Conservation (phyloP, 164 flowering plant genomes). For the Vitis labrusca region DNA sequence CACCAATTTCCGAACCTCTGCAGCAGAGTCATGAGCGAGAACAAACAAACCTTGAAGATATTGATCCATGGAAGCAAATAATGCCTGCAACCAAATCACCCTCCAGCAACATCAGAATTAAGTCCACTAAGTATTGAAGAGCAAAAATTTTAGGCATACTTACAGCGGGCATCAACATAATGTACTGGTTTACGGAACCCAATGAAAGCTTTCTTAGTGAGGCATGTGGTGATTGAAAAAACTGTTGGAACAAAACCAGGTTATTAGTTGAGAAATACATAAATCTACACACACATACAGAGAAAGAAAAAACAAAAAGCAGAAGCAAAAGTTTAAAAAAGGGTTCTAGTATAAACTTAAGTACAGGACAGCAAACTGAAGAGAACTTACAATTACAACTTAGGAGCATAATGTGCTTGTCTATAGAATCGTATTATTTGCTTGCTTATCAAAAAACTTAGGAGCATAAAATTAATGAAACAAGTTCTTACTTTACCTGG, state of each 20-base stretch:
- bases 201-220: conserved; percentile 85
- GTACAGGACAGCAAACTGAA: not conserved
- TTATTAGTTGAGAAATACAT: too few relatives aligned
- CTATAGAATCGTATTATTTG: too few relatives aligned
- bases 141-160: conserved; percentile 23
- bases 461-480: not conserved
- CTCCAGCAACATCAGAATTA: not conserved
- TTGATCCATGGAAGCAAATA: conserved; percentile 81
- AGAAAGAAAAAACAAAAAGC: not conserved
- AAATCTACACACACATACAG: too few relatives aligned
- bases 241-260: conserved; percentile 42
- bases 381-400: not conserved
- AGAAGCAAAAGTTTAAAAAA: conserved; percentile 1
- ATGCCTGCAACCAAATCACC: conserved; percentile 51
- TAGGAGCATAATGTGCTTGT: too few relatives aligned
- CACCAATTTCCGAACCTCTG: conserved; percentile 97
- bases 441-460: too few relatives aligned
- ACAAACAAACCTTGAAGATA: conserved; percentile 92
- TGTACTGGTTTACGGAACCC: conserved; percentile 86
- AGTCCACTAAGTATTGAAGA: not conserved
- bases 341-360: not conserved
- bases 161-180: conserved; percentile 94
- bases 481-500: conserved; percentile 46
- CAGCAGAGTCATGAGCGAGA: conserved; percentile 76
- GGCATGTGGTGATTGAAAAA: conserved; percentile 89